Base-by-base conservation (phyloP, 768 basidiomycete species). In the Lentinula raphanica region DNA sequence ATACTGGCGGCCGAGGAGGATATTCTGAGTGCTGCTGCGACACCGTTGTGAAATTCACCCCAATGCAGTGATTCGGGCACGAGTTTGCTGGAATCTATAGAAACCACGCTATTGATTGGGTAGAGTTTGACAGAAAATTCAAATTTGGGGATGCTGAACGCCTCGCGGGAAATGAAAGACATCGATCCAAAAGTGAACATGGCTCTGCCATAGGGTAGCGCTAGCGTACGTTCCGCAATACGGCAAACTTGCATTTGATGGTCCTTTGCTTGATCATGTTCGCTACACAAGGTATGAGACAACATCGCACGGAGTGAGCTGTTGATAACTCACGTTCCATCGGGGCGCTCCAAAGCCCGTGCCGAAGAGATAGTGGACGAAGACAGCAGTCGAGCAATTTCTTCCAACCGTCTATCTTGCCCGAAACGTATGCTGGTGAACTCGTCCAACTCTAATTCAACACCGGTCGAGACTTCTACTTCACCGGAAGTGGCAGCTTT, bases 1-100 rank as follows among this genome's bases (percentile, higher is more conserved):
- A 98, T 82, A 9, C 84, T 85, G 49, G 76, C 71, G 8, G 87
- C 82, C n/a, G 82, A 79, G 0, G 90, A 85, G 0, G 88, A 85
- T 50, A 98, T 85, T 6, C 92, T 86, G 44, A 99, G 71, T 2
- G 89, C 97, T 3, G 93, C 91, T 7, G 94, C 93, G 0, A 97
- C 96, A 9, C 97, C 97, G 62, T 96, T 94, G 71, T 98, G 94
- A 72, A 99, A 99, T 60, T 95, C 91, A n/a, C 92, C 94, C 97
- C 96, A 99, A 53, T 79, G 82, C 5, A 83, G 71, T 29, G 86
- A 87, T 42, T 98, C 95, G 0, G 72, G 63, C 0, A 81, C 76
- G 59, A 94, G 81, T 68, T 92, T 90, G 19, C 86, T 86, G n/a
- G 76, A 67, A 58, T 92, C 91, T 0, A 87, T 84, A 15, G 79